Evolutionary conservation across 2,329 filamentous ascomycete genomes (phyloP), one percentile per base, ranked within the genome.

Genomic region (Rhinocladiella mackenziei): DNA sequence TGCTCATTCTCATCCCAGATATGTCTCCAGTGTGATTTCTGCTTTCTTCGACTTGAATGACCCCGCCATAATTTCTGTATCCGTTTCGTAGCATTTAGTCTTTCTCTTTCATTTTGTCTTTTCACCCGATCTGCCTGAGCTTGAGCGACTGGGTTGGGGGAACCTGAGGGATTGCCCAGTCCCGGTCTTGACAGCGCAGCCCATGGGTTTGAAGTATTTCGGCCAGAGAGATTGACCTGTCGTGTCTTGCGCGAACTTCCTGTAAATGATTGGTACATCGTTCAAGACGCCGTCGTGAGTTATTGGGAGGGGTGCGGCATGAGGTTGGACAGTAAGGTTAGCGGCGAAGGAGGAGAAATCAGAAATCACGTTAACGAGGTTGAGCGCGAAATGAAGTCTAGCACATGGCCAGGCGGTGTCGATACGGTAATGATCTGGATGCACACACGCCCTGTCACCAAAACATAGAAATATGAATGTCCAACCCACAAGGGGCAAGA

Each of bases 181-280:
- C 26, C 41, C 3, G 44, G 11, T 22, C 50, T 50, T 14, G 45
- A 48, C 77, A 64, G 41, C 65, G 66, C 43, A 39, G 76, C 81
- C 64, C 92, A 94, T 3, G 89, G 87, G 60, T 95, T 94, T 5
- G 45, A 26, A 22, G 74, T 73, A 54, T 79, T 80, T 57, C 89
- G 84, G 51, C 89, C 92, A 55, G 88, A 92, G 50, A 98, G 82
- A 67, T 97, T 96, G 62, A 97, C 88, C 64, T 96, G 89, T 55
- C 92, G 83, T 50, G 84, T 83, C 56, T 86, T 85, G 60, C 87
- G 83, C 58, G 88, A 86, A 67, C 71, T 86, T 57, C 92, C 92
- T 17, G 86, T 92, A 70, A 98, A 98, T 41, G 85, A 89, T 50
- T 85, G 83, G 69, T 92, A 94, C 91, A 96, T 96, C 36, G 42